phyloP scores from a whole-genome alignment of 768 basidiomycete genomes.

The Psilocybe cyanescens region DNA sequence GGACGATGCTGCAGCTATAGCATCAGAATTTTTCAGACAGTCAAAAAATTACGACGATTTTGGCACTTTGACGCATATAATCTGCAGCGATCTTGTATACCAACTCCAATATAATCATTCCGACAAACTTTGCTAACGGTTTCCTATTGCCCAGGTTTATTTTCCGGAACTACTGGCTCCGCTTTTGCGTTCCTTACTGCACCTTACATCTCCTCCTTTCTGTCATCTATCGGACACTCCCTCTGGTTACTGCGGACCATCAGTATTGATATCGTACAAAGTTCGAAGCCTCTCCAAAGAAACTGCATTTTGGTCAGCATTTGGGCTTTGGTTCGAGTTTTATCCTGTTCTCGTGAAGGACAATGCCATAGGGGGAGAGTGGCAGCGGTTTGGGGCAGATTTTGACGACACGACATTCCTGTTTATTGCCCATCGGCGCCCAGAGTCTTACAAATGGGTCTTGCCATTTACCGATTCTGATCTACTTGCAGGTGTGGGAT shows the following conservation, averaged over 20 bases:
- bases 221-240: slow-evolving; percentile 6
- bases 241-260: slow-evolving; percentile 25
- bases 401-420: slow-evolving; percentile 56
- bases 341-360: slow-evolving; percentile 51
- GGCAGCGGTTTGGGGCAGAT: slow-evolving; percentile 47
- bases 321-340: slow-evolving; percentile 79
- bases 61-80: slow-evolving; percentile 58
- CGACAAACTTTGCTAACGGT: background rate
- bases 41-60: background rate
- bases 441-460: slow-evolving; percentile 60
- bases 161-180: slow-evolving; percentile 83
- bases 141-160: slow-evolving; percentile 61
- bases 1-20: slow-evolving; percentile 43
- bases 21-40: slow-evolving; percentile 37
- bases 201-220: slow-evolving; percentile 64
- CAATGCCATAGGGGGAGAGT: slow-evolving; percentile 21
- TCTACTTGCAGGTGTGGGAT: slow-evolving; percentile 62
- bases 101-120: background rate
- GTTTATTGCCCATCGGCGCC: slow-evolving; percentile 61
- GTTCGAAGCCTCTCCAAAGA: slow-evolving; percentile 76
- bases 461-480: slow-evolving; percentile 56
- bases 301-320: slow-evolving; percentile 75
- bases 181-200: slow-evolving; percentile 73
- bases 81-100: slow-evolving; percentile 86
- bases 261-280: slow-evolving; percentile 75